Conservation (phyloP, 2,329 filamentous ascomycete species). For the Xylariaceae sp. region DNA sequence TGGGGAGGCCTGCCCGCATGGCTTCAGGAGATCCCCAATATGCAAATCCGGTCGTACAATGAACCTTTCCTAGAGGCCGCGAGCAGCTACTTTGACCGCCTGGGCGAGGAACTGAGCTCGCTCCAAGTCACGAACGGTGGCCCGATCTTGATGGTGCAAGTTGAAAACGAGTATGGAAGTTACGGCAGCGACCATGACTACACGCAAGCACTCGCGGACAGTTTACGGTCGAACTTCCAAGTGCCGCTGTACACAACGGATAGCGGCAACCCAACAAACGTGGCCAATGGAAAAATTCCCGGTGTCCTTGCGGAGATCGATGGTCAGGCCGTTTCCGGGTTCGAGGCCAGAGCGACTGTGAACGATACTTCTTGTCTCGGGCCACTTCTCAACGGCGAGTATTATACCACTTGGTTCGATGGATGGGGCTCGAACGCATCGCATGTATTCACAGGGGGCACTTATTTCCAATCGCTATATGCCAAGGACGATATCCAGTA, state of each 20-base stretch:
- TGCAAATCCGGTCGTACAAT: slow-evolving; percentile 35
- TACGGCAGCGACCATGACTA: slow-evolving; percentile 39
- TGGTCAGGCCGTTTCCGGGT: slow-evolving; percentile 29
- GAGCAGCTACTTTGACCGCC: slow-evolving; percentile 29
- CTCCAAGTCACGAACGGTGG: slow-evolving; percentile 34
- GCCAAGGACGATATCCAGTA: slow-evolving; percentile 26
- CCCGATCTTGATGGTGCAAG: slow-evolving; percentile 39
- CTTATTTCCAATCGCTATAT: slow-evolving; percentile 7
- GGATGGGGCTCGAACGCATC: slow-evolving; percentile 32
- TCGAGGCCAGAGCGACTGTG: slow-evolving; percentile 32
- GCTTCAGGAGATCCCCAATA: slow-evolving; percentile 32
- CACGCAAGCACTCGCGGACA: slow-evolving; percentile 32
- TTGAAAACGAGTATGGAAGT: slow-evolving; percentile 44
- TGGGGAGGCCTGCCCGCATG: slow-evolving; percentile 42
- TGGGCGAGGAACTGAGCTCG: slow-evolving; percentile 26
- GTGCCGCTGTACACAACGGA: slow-evolving; percentile 41
- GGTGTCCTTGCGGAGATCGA: slow-evolving; percentile 38
- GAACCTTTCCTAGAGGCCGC: slow-evolving; percentile 31
- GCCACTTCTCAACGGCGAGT: slow-evolving; percentile 40
- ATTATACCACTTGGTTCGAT: slow-evolving; percentile 37
- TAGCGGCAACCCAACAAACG: slow-evolving; percentile 31
- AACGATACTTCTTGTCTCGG: slow-evolving; percentile 36
- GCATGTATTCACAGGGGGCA: slow-evolving; percentile 26
- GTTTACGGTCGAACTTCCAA: slow-evolving; percentile 34
- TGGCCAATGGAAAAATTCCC: slow-evolving; percentile 34